Conservation (phyloP, 257 asterid genomes). For the Solanum phureja region DNA sequence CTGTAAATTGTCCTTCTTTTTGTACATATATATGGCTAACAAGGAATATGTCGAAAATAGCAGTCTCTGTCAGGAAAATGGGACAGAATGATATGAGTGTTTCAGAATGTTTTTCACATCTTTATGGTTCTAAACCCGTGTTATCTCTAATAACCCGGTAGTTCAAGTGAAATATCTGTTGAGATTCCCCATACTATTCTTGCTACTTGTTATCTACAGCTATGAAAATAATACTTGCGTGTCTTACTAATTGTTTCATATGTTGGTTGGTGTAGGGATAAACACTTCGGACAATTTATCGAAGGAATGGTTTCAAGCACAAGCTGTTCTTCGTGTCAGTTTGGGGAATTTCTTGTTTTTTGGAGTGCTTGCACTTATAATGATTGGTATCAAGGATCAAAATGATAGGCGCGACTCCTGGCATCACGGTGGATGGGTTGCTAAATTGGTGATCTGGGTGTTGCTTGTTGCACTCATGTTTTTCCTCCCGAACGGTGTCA, state of each 20-base stretch:
- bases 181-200: not conserved
- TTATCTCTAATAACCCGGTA: not conserved
- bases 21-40: not conserved
- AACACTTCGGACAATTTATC: slow-evolving; percentile 56
- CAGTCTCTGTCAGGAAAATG: not conserved
- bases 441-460: slow-evolving; percentile 72
- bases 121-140: not conserved
- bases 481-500: slow-evolving; percentile 65
- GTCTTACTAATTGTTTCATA: slow-evolving; percentile 1
- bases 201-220: not conserved
- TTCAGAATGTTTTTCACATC: not conserved
- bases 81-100: not conserved
- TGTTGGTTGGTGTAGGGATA: slow-evolving; percentile 52
- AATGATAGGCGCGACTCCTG: slow-evolving; percentile 81
- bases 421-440: slow-evolving; percentile 94
- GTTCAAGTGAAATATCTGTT: not conserved
- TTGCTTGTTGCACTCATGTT: slow-evolving; percentile 76
- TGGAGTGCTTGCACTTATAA: slow-evolving; percentile 61
- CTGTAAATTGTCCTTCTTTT: not conserved
- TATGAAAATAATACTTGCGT: not conserved
- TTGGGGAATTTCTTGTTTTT: slow-evolving; percentile 91
- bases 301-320: slow-evolving; percentile 72
- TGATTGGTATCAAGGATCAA: slow-evolving; percentile 93
- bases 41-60: not conserved
- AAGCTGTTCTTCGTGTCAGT: slow-evolving; percentile 97